Evolutionary conservation across 805 yeast genomes (phyloP), one percentile per base, ranked within the genome.

Genomic region (Lachancea fermentati): DNA sequence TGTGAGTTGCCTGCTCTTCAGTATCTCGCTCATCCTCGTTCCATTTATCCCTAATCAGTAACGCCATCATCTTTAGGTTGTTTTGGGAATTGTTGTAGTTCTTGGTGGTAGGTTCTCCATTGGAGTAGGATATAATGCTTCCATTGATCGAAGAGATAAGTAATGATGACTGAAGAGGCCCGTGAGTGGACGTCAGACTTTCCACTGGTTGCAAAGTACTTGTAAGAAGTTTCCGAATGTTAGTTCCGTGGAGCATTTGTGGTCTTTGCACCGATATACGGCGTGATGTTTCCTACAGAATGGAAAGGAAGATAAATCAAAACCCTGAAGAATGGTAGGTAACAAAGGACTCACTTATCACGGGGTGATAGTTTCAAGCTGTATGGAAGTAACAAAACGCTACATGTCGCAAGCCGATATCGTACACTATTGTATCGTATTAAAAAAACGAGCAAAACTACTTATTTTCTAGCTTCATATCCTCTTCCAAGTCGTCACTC

Each of bases 1-100:
- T 46, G 2, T 43, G 26, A 5, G 51, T 35, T 8, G 41, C 34
- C 30, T 45, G 50, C 12, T 44, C 39, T 6, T 45, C 26, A 4
- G 30, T 22, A 14, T 46, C 46, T 30, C 12, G 33, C 36, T 59
- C 57, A 39, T 60, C 63, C 26, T 57, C 62, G 4, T 42, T 38
- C 65, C 65, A 60, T 42, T 57, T 60, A 41, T 60, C 65, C 35
- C 55, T 57, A 11, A 54, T 49, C 16, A 60, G 44, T 12, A 60
- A 33, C 25, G 57, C 49, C 63, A 60, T 58, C 59, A 60, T 57
- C 39, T 55, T 58, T 17, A 60, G 37, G 36, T 58, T 58, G 32
- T 53, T 58, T 8, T 47, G 16, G 2, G 58, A 49, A 17, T 46
- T 49, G 22, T 35, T 41, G 36, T 50, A 51, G 8, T 36, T 36